Evolutionary conservation across 768 basidiomycete species (phyloP).

Genomic region (Coprinopsis marcescibilis): DNA sequence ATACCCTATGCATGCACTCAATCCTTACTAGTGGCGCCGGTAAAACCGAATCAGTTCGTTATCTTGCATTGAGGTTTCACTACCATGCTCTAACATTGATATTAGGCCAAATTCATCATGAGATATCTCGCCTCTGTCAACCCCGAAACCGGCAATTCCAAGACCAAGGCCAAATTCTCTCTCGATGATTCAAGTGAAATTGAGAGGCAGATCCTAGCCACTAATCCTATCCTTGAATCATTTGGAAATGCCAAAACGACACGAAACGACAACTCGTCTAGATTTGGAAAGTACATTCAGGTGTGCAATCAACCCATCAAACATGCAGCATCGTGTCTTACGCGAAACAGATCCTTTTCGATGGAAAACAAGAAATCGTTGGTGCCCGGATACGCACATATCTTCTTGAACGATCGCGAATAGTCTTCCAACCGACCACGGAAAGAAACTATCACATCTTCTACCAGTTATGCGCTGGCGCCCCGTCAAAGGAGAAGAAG

Average conservation of each 20-base stretch:
- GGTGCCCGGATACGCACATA: conserved; percentile 99
- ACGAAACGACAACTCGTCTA: conserved; percentile 96
- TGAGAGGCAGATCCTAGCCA: conserved; percentile 94
- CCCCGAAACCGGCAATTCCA: conserved; percentile 58
- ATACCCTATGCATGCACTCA: conserved; percentile 12
- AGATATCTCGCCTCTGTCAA: conserved; percentile 98
- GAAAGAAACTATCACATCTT: conserved; percentile 99
- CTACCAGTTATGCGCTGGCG: conserved; percentile 97
- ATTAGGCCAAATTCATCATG: conserved; percentile 96
- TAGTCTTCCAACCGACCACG: conserved; percentile 94
- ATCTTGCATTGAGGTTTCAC: neutral
- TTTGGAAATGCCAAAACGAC: conserved; percentile 99
- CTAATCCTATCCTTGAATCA: conserved; percentile 98
- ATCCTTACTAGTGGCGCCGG: conserved; percentile 80
- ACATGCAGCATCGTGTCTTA: conserved; percentile 7
- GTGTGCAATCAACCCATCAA: conserved; percentile 35
- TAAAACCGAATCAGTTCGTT: conserved; percentile 90
- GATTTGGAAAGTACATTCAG: conserved; percentile 99
- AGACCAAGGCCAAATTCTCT: conserved; percentile 64
- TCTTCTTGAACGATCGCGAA: conserved; percentile 92
- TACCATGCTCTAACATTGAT: neutral
- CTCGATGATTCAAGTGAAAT: conserved; percentile 90
- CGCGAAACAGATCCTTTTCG: conserved; percentile 80
- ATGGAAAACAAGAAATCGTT: conserved; percentile 92
- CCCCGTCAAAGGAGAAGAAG: conserved; percentile 91